These are phyloP conservation scores for Sistotremastrum niveocremeum DNA, from an alignment of 768 basidiomycete species.

Conservation along the genomic window DNA sequence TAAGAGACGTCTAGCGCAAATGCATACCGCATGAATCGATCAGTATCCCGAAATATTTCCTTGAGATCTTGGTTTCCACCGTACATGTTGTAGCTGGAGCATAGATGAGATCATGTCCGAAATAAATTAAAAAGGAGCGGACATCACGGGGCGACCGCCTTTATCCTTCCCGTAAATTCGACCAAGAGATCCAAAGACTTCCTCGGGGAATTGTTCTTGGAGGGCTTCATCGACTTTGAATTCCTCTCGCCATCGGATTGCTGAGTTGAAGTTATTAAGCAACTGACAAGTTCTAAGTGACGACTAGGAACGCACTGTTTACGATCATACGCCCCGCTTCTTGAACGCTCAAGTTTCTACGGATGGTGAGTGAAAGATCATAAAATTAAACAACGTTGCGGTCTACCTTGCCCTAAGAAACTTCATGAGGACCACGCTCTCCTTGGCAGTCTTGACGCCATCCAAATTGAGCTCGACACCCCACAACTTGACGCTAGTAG, in stretches of 20 bases:
- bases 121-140: constrained; percentile 2
- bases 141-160: constrained; percentile 56
- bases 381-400: background rate
- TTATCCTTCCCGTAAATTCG: constrained; percentile 60
- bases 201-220: constrained; percentile 47
- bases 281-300: too few relatives aligned
- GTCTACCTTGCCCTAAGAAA: constrained; percentile 61
- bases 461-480: constrained; percentile 53
- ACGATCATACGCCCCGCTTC: constrained; percentile 44
- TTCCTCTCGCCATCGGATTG: constrained; percentile 56
- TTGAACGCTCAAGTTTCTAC: constrained; percentile 35
- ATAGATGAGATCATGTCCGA: background rate
- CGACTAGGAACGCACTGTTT: too few relatives aligned
- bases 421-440: constrained; percentile 69
- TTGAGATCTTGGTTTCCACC: constrained; percentile 54
- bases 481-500: constrained; percentile 48
- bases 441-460: constrained; percentile 42
- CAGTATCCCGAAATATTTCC: constrained; percentile 63
- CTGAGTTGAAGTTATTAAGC: constrained; percentile 29
- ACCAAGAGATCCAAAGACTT: constrained; percentile 51
- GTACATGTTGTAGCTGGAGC: constrained; percentile 60
- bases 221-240: constrained; percentile 48
- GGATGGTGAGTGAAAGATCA: background rate
- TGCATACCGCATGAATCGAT: constrained; percentile 56
- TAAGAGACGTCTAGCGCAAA: constrained; percentile 9